Evolutionary conservation across 176 grass and related monocot species (phyloP).

Genomic region (Eragrostis nindensis): DNA sequence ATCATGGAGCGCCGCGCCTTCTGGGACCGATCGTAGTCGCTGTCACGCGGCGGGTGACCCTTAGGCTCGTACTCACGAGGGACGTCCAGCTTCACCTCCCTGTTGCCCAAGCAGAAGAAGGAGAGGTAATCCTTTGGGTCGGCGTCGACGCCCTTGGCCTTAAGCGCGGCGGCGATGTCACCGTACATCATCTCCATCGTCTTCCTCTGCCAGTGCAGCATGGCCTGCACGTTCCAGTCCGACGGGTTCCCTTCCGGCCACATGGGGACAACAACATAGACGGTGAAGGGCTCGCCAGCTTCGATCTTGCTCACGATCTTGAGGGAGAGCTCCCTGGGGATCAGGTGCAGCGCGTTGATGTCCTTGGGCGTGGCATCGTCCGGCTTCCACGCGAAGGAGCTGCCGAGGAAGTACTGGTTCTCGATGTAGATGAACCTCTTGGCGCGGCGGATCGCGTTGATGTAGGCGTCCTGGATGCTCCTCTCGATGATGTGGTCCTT

Average conservation of each 20-base stretch:
- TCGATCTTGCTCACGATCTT: conserved; percentile 95
- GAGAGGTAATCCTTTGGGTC: conserved; percentile 76
- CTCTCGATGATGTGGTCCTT: conserved; percentile 85
- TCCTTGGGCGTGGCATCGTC: conserved; percentile 66
- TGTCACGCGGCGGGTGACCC: conserved; percentile 46
- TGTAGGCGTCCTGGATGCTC: conserved; percentile 94
- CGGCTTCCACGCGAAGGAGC: conserved; percentile 77
- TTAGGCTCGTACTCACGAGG: conserved; percentile 67
- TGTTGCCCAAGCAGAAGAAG: conserved; percentile 91
- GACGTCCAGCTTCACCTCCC: conserved; percentile 61
- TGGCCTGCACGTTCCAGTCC: conserved; percentile 71
- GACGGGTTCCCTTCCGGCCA: conserved; percentile 77
- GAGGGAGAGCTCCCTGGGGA: conserved; percentile 72
- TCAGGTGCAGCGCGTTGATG: conserved; percentile 69
- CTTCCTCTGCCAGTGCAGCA: conserved; percentile 90
- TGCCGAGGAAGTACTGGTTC: conserved; percentile 94
- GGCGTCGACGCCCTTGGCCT: conserved; percentile 57
- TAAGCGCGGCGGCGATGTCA: conserved; percentile 64
- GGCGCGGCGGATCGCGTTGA: conserved; percentile 76
- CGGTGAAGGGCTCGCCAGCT: conserved; percentile 66
- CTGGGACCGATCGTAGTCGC: conserved; percentile 68
- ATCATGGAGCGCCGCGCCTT: conserved; percentile 85
- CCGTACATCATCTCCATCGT: conserved; percentile 98
- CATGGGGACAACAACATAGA: conserved; percentile 85
- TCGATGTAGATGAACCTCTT: conserved; percentile 90